Evolutionary conservation across 192 early-diverging fungal genomes (phyloP), one percentile per base, ranked within the genome.

Genomic region (Linnemannia zychae): DNA sequence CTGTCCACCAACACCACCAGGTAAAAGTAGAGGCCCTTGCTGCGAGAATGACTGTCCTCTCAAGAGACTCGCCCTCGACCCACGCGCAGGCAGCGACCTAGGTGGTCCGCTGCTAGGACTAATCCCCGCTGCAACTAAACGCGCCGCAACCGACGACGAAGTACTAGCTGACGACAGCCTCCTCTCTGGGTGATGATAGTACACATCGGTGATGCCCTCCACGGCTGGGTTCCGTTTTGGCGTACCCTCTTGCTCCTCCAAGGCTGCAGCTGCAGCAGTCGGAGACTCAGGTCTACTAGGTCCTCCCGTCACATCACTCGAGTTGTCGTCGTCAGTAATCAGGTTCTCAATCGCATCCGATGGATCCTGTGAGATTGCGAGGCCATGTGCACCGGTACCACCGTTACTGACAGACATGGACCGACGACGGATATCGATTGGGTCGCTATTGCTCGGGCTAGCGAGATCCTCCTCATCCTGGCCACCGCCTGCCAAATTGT

Each of bases 131-230:
- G 44, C 74, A 22, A 46, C 68, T 28, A 49, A 31, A 31, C 24
- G 52, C 46, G 72, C 34, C 28, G 40, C 40, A 44, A 9, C 40
- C 40, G 40, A 44, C 4, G 83, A 79, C 6, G 67, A 57, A 0
- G 38, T 24, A 17, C 77, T 67, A 5, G 76, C 74, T 6, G n/a
- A 76, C 60, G 83, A 85, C n/a, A 60, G 34, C 12, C 83, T 68
- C 28, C 83, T 57, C 48, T 85, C 83, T 1, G 83, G 83, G 71
- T 85, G 83, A 67, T 85, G 83, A 37, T 85, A 85, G 15, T 85
- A 85, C n/a, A 85, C 78, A 49, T 85, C 77, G 5, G 22, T 75
- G 24, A 85, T 76, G 4, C 83, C 83, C 17, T 85, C 83, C 68
- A 85, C 67, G 2, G 82, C 82, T 17, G 67, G 47, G 31, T 79